A percentile compares a stretch with the other conserved stretches of the same genome.
These are phyloP conservation scores for Miamiensis avidus DNA, from an alignment of 169 alveolate genomes.

Conservation along the genomic window DNA sequence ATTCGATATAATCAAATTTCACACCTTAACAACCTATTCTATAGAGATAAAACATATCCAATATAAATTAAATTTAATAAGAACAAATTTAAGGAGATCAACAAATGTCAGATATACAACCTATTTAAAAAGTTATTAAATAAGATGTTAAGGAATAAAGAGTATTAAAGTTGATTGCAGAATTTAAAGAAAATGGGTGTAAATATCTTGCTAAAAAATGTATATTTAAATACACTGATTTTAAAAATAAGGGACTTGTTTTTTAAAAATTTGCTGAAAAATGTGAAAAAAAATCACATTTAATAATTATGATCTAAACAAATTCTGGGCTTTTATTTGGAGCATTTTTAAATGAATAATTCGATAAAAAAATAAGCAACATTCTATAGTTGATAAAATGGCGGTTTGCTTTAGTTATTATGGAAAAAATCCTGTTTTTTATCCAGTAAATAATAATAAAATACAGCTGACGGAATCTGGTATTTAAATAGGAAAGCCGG, in stretches of 20 bases:
- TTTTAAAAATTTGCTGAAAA: not conserved
- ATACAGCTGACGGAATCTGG: not conserved
- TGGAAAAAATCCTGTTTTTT: not conserved
- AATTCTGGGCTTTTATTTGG: not conserved
- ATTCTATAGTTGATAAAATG: not conserved
- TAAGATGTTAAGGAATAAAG: not conserved
- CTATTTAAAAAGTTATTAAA: not conserved
- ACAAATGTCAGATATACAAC: not conserved
- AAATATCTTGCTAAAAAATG: not conserved
- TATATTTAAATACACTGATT: not conserved
- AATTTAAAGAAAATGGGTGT: not conserved
- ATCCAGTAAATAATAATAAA: not conserved
- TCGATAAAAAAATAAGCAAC: not conserved
- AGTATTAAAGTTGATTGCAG: not conserved
- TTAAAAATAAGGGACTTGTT: not conserved
- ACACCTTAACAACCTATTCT: not conserved
- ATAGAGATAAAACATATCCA: not conserved
- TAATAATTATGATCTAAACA: not conserved
- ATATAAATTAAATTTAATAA: too few species aligned
- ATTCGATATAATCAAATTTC: not conserved
- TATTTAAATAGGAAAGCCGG: not conserved
- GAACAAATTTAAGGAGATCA: not conserved
- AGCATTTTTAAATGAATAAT: not conserved
- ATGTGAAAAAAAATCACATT: not conserved
- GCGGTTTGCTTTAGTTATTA: not conserved